Conservation (phyloP, 2,329 filamentous ascomycete species). For the Neofusicoccum umdonicola region DNA sequence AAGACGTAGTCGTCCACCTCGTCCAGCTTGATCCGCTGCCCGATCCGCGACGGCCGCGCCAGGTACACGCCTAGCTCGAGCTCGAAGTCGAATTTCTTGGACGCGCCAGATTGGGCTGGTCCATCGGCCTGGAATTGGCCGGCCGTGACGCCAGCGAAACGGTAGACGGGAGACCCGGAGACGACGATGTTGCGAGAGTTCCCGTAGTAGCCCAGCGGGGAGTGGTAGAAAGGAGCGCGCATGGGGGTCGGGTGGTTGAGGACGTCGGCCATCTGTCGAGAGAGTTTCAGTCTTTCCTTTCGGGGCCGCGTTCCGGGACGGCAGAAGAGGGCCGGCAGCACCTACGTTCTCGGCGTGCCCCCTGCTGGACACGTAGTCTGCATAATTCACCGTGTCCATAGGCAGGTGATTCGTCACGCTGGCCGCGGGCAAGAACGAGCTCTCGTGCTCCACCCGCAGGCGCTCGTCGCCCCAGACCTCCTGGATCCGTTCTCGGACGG, state of each 20-base stretch:
- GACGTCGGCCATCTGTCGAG: conserved; percentile 53
- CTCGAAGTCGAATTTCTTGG: conserved; percentile 48
- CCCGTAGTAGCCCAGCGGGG: conserved; percentile 54
- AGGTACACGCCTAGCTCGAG: conserved; percentile 50
- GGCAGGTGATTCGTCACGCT: conserved; percentile 54
- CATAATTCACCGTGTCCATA: conserved; percentile 56
- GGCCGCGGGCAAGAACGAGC: conserved; percentile 31
- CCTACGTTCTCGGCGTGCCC: conserved; percentile 5
- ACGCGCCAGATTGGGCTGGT: conserved; percentile 51
- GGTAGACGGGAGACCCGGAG: conserved; percentile 42
- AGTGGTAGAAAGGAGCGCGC: conserved; percentile 26
- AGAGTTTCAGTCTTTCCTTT: conserved; percentile 30
- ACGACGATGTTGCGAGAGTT: conserved; percentile 53
- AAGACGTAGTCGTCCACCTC: conserved; percentile 57
- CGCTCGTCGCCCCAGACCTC: conserved; percentile 18
- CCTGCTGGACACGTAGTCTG: conserved; percentile 42
- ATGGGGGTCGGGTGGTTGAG: conserved; percentile 43
- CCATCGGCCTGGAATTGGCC: conserved; percentile 37
- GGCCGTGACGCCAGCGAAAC: conserved; percentile 24
- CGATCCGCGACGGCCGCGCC: conserved; percentile 39
- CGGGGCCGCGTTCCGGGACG: too few species aligned
- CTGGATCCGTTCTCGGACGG: conserved; percentile 37
- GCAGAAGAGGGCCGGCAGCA: too few species aligned
- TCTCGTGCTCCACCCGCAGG: conserved; percentile 21
- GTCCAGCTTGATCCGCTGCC: conserved; percentile 38